Evolutionary conservation across 2,329 filamentous ascomycete genomes (phyloP).

Genomic region (Lecanicillium sp.): DNA sequence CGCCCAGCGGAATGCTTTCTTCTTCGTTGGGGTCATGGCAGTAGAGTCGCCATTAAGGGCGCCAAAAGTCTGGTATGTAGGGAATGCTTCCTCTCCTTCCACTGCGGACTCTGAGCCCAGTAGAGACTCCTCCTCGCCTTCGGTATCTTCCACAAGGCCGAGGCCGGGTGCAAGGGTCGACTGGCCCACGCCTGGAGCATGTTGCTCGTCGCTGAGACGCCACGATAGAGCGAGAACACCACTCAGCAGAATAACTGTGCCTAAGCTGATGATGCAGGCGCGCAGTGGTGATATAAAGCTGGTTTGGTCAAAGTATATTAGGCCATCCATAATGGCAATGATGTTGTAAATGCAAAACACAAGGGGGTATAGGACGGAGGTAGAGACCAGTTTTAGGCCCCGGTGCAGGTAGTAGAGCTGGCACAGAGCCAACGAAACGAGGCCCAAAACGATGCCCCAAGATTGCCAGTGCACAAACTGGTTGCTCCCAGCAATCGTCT

Average conservation of each 20-base stretch:
- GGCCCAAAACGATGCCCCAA: slow-evolving; percentile 79
- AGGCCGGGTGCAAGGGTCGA: slow-evolving; percentile 75
- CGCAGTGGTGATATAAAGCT: slow-evolving; percentile 68
- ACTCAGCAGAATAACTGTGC: slow-evolving; percentile 75
- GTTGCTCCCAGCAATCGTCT: slow-evolving; percentile 77
- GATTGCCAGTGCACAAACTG: slow-evolving; percentile 95
- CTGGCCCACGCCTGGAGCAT: slow-evolving; percentile 50
- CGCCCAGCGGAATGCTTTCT: slow-evolving; percentile 47
- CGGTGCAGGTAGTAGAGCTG: slow-evolving; percentile 95
- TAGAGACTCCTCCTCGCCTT: slow-evolving; percentile 51
- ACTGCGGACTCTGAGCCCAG: slow-evolving; percentile 38
- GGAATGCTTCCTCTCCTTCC: slow-evolving; percentile 31
- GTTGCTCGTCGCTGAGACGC: slow-evolving; percentile 76
- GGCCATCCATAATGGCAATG: slow-evolving; percentile 90
- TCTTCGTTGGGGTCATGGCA: slow-evolving; percentile 32
- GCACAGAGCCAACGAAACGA: slow-evolving; percentile 73
- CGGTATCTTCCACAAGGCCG: slow-evolving; percentile 66
- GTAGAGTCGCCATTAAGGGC: slow-evolving; percentile 28
- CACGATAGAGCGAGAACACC: slow-evolving; percentile 90
- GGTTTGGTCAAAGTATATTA: slow-evolving; percentile 93
- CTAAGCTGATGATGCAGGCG: slow-evolving; percentile 75
- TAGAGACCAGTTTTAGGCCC: slow-evolving; percentile 89
- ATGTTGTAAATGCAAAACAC: slow-evolving; percentile 99
- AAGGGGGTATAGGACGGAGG: slow-evolving; percentile 89
- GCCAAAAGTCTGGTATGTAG: slow-evolving; percentile 41